Conservation (phyloP, 2,329 filamentous ascomycete species). For the Ophiostoma triangulosporum region DNA sequence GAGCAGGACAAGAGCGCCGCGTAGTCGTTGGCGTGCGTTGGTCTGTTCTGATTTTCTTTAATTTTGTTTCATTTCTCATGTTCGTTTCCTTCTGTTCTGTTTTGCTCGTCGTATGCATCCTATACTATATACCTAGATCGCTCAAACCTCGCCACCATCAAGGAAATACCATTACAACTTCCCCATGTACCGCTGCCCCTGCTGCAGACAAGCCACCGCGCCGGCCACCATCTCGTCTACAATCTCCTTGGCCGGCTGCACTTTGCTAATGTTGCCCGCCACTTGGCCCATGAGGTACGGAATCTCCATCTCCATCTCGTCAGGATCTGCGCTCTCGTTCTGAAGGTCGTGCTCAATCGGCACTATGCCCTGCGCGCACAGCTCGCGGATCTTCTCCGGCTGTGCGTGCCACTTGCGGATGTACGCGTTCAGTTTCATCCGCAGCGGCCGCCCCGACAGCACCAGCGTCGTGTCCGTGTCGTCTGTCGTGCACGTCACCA, state of each 20-base stretch:
- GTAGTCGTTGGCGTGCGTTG: not conserved
- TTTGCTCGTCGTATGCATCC: not conserved
- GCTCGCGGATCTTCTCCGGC: constrained; percentile 58
- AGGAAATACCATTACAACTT: no score
- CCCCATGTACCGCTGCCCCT: constrained; percentile 45
- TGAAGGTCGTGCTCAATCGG: constrained; percentile 76
- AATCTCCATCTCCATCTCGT: constrained; percentile 57
- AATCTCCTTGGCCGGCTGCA: constrained; percentile 73
- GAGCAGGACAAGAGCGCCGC: constrained; percentile 13
- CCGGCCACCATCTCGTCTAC: constrained; percentile 81
- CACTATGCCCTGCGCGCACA: constrained; percentile 65
- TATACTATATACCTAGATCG: not conserved
- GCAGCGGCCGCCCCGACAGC: constrained; percentile 65
- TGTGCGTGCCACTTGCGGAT: constrained; percentile 66
- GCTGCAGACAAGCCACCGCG: constrained; percentile 53
- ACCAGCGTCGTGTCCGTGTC: constrained; percentile 77
- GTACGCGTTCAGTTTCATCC: constrained; percentile 74
- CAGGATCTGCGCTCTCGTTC: constrained; percentile 23
- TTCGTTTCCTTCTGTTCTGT: not conserved
- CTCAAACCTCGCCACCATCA: no score
- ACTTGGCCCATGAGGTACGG: constrained; percentile 94
- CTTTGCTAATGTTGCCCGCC: constrained; percentile 58
- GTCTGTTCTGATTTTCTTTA: no score
- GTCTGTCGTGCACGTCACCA: constrained; percentile 64
- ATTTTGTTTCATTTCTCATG: not conserved